Percentiles rank a stretch among this genome's conserved stretches.
These are phyloP conservation scores for Mallotus repandus DNA, from an alignment of 441 rosid genomes.

Conservation along the genomic window DNA sequence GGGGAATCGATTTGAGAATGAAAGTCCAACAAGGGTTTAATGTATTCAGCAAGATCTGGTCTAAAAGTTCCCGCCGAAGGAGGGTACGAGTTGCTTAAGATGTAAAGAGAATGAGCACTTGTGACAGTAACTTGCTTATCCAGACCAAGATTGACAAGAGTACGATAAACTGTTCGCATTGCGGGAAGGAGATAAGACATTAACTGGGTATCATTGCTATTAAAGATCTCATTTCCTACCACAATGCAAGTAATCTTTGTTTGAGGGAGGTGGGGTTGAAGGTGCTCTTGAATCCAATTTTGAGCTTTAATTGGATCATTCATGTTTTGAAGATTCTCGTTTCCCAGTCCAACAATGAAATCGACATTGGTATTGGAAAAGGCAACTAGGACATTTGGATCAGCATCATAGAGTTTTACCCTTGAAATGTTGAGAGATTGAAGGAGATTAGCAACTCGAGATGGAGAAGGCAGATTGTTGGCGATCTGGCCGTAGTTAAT, in stretches of 20 bases:
- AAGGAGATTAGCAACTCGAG: slow-evolving; percentile 41
- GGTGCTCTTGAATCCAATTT: slow-evolving; percentile 43
- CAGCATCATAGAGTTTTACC: slow-evolving; percentile 55
- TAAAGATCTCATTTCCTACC: slow-evolving; percentile 56
- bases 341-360: slow-evolving; percentile 53
- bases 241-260: slow-evolving; percentile 45
- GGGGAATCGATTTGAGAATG: slow-evolving; percentile 59
- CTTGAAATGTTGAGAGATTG: slow-evolving; percentile 46
- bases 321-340: slow-evolving; percentile 39
- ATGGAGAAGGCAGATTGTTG: slow-evolving; percentile 49
- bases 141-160: slow-evolving; percentile 47
- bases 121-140: slow-evolving; percentile 62
- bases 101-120: slow-evolving; percentile 57
- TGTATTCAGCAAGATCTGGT: slow-evolving; percentile 44
- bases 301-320: slow-evolving; percentile 40
- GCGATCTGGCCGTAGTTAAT: slow-evolving; percentile 67
- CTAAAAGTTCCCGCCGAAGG: slow-evolving; percentile 68
- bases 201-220: slow-evolving; percentile 28
- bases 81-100: slow-evolving; percentile 58
- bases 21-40: slow-evolving; percentile 56
- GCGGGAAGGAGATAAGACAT: slow-evolving; percentile 49
- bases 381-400: slow-evolving; percentile 45
- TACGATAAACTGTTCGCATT: slow-evolving; percentile 36
- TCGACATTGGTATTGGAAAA: slow-evolving; percentile 46
- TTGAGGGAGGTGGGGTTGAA: slow-evolving; percentile 42